Evolutionary conservation across 2,329 filamentous ascomycete species (phyloP).

Genomic region (Fusarium verticillioides): DNA sequence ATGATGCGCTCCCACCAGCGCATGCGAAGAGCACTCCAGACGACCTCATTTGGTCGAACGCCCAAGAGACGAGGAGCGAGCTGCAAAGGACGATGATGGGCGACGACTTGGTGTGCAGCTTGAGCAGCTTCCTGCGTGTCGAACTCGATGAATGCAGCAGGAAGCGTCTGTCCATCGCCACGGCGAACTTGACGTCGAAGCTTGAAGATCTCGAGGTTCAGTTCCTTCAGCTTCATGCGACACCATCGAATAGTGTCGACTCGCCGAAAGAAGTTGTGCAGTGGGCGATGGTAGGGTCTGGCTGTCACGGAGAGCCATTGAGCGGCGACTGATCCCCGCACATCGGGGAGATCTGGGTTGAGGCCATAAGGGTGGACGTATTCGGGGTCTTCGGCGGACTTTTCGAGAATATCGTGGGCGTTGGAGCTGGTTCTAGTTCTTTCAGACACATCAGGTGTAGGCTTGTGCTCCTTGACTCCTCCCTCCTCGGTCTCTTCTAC

Average conservation of each 20-base stretch:
- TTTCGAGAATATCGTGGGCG: conserved; percentile 29
- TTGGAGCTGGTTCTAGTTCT: background rate
- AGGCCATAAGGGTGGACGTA: conserved; percentile 54
- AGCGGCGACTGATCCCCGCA: conserved; percentile 68
- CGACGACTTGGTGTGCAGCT: conserved; percentile 84
- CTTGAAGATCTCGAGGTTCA: conserved; percentile 62
- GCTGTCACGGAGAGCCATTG: conserved; percentile 80
- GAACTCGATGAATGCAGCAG: conserved; percentile 93
- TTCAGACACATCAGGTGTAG: conserved; percentile 30
- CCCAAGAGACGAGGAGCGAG: conserved; percentile 90
- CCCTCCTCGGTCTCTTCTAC: background rate
- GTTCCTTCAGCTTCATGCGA: conserved; percentile 62
- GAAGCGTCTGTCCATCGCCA: conserved; percentile 73
- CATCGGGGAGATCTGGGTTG: conserved; percentile 50
- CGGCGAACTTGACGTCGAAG: conserved; percentile 79
- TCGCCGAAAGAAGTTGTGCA: conserved; percentile 82
- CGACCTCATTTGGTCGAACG: conserved; percentile 81
- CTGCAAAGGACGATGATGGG: conserved; percentile 87
- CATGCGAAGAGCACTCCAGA: conserved; percentile 88
- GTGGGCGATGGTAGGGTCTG: conserved; percentile 76
- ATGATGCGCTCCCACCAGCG: conserved; percentile 87
- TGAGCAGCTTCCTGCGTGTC: conserved; percentile 84
- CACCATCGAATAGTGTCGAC: conserved; percentile 96
- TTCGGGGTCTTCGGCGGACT: conserved; percentile 45
- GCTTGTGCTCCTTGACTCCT: conserved; percentile 10